phyloP scores from a whole-genome alignment of 352 stramenopile genomes.

The Phytophthora chlamydospora region DNA sequence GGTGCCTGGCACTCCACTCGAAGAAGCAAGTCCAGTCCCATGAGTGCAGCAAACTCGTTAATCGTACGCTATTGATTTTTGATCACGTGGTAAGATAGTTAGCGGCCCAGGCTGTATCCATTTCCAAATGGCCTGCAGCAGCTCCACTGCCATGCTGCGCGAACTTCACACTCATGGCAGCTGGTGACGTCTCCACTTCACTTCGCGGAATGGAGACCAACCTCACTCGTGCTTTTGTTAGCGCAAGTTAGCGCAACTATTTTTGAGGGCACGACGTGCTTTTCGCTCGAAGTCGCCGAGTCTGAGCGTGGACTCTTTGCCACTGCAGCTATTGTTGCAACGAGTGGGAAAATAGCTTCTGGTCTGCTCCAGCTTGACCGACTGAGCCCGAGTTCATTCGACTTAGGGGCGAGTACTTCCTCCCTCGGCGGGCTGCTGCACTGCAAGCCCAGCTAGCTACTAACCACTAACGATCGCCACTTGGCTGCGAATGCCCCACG shows the following conservation, averaged over 20 bases:
- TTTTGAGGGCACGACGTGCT: conserved; percentile 11
- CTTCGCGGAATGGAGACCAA: too few relatives aligned
- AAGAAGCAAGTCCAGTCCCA: too few relatives aligned
- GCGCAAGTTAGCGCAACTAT: conserved; percentile 27
- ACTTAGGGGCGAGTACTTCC: conserved; percentile 3
- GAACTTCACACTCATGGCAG: too few relatives aligned
- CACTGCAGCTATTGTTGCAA: too few relatives aligned
- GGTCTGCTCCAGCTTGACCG: conserved; percentile 6
- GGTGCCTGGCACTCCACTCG: too few relatives aligned
- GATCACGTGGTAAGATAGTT: conserved; percentile 18
- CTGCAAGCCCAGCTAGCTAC: background rate
- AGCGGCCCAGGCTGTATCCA: conserved; percentile 28
- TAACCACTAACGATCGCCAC: background rate
- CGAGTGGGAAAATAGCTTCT: conserved; percentile 14
- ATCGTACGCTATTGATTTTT: background rate
- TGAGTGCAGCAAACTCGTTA: too few relatives aligned
- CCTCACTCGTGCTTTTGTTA: too few relatives aligned
- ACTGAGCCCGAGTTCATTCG: conserved; percentile 1
- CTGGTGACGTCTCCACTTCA: too few relatives aligned
- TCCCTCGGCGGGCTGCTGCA: conserved; percentile 1
- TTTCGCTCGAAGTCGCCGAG: conserved; percentile 3
- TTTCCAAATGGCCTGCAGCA: background rate
- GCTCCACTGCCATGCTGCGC: background rate
- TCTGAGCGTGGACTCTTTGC: conserved; percentile 2
- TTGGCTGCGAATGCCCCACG: conserved; percentile 26